These are phyloP conservation scores for Biscogniauxia sp. DNA, from an alignment of 2,329 filamentous ascomycete genomes.

Conservation along the genomic window DNA sequence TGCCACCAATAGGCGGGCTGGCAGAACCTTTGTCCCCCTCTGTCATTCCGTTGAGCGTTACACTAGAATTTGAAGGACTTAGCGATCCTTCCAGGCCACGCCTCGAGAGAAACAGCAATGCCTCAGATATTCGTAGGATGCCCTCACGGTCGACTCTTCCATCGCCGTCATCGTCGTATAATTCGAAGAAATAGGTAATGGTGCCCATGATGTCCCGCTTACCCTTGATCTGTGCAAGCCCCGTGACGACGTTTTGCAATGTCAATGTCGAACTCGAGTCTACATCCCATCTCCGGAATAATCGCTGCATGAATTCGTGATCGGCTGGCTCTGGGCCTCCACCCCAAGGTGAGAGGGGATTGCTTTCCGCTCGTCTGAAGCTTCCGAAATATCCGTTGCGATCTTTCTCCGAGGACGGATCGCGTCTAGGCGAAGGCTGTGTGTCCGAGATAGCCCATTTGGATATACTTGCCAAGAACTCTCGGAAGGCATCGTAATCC, in stretches of 20 bases:
- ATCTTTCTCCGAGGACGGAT: slow-evolving; percentile 48
- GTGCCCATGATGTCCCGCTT: slow-evolving; percentile 95
- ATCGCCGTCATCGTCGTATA: slow-evolving; percentile 91
- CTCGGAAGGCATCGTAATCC: slow-evolving; percentile 95
- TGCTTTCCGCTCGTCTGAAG: slow-evolving; percentile 44
- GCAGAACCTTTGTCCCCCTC: slow-evolving; percentile 34
- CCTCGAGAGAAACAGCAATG: slow-evolving; percentile 85
- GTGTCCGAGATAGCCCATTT: slow-evolving; percentile 93
- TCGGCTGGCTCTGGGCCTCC: slow-evolving; percentile 70
- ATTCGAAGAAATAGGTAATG: slow-evolving; percentile 96
- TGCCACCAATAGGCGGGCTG: slow-evolving; percentile 46
- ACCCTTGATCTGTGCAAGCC: slow-evolving; percentile 87
- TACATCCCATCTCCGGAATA: slow-evolving; percentile 87
- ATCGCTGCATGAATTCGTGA: slow-evolving; percentile 86
- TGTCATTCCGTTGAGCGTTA: slow-evolving; percentile 47
- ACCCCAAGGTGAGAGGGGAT: slow-evolving; percentile 52
- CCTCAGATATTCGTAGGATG: slow-evolving; percentile 91
- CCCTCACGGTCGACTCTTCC: slow-evolving; percentile 93
- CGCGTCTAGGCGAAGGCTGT: slow-evolving; percentile 56
- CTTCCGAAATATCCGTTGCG: slow-evolving; percentile 61
- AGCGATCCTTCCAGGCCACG: slow-evolving; percentile 77
- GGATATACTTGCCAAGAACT: slow-evolving; percentile 85
- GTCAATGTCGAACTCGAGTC: slow-evolving; percentile 75
- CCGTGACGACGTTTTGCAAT: slow-evolving; percentile 87
- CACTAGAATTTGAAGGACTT: slow-evolving; percentile 60